Percentiles rank a stretch among this genome's conserved stretches.
Evolutionary conservation across 2,329 filamentous ascomycete genomes (phyloP).

Genomic region (Monilinia vaccinii-corymbosi): DNA sequence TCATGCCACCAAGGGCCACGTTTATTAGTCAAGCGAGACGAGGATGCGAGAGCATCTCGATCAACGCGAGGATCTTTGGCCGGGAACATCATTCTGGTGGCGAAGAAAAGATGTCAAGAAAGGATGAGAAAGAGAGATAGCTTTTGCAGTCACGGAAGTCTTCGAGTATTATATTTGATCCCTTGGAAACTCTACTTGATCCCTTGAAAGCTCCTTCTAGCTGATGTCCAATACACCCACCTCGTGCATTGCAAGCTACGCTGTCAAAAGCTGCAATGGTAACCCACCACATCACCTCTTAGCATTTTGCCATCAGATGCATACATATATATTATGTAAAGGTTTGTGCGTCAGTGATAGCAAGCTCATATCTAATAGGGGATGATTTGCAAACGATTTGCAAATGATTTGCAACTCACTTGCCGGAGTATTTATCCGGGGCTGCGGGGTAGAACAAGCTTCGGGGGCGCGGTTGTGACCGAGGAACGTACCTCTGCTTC

Average conservation of each 20-base stretch:
- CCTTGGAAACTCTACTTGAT: not conserved
- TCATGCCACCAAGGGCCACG: constrained; percentile 15
- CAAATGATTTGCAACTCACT: not conserved
- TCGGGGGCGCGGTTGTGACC: not conserved
- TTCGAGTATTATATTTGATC: not conserved
- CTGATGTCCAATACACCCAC: not conserved
- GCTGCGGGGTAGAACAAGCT: not conserved
- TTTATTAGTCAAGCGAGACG: constrained; percentile 15
- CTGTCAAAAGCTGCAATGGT: not conserved
- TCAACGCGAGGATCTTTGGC: not conserved
- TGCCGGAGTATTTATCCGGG: not conserved
- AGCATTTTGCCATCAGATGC: not conserved
- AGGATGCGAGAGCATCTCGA: not conserved
- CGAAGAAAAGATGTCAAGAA: not conserved
- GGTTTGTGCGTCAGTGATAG: not conserved
- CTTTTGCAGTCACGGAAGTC: not conserved
- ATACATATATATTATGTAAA: not conserved
- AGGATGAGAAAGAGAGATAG: not conserved
- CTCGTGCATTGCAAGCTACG: not conserved
- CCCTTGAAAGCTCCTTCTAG: no score
- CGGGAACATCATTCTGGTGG: not conserved
- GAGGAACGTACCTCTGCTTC: not conserved
- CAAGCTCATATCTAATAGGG: not conserved
- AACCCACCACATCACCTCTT: not conserved
- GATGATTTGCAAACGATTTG: not conserved